These are phyloP conservation scores for Excoecaria cochinchinensis DNA, from an alignment of 345 rosid species.

Conservation along the genomic window DNA sequence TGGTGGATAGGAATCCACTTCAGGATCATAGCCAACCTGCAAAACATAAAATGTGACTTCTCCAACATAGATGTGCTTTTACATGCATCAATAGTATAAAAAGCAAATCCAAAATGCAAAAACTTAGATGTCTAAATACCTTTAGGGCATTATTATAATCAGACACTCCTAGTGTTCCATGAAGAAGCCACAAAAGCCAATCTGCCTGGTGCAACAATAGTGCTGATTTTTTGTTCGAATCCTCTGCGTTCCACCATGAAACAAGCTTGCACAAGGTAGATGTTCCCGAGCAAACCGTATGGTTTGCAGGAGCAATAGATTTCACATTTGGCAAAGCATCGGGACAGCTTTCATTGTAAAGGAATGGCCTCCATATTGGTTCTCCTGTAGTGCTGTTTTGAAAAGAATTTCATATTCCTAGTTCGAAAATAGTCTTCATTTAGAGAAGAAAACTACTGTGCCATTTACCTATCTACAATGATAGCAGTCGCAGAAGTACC, in stretches of 20 bases:
- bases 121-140: constrained; percentile 32
- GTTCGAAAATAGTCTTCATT: not conserved
- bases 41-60: constrained; percentile 1
- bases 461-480: constrained; percentile 62
- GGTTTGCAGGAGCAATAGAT: constrained; percentile 83
- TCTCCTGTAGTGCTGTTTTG: constrained; percentile 61
- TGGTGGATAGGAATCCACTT: constrained; percentile 70
- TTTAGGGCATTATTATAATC: constrained; percentile 92
- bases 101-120: constrained; percentile 1
- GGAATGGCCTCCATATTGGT: constrained; percentile 64
- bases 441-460: not conserved
- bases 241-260: constrained; percentile 71
- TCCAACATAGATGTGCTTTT: not conserved
- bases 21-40: constrained; percentile 96
- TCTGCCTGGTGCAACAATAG: constrained; percentile 85
- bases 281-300: constrained; percentile 84
- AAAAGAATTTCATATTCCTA: constrained; percentile 13
- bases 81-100: not conserved
- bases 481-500: constrained; percentile 94
- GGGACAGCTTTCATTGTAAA: constrained; percentile 76
- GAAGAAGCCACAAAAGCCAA: constrained; percentile 95
- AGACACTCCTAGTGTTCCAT: constrained; percentile 82
- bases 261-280: constrained; percentile 92
- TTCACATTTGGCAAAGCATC: constrained; percentile 69
- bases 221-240: constrained; percentile 48